Evolutionary conservation across 345 rosid genomes (phyloP), one percentile per base, ranked within the genome.

Genomic region (Salix koriyanagi): DNA sequence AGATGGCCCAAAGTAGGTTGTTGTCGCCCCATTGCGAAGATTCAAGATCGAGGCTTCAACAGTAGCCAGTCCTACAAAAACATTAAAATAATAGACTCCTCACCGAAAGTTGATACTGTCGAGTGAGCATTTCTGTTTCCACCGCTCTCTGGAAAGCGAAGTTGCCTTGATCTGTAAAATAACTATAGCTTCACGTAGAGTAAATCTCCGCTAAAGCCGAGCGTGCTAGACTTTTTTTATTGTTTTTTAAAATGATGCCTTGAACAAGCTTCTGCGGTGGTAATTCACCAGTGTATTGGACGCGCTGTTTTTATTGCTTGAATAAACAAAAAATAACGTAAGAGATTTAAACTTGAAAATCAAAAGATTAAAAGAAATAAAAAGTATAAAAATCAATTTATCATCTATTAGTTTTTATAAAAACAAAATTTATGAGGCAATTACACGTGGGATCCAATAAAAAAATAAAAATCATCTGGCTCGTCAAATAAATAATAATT

Each of bases 81-180:
- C 64, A 30, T 34, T 4, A 80, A 78, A 39, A 0, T 28, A 25
- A 46, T 32, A 50, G 21, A 3, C 44, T 5, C 7, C 54, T 77
- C 37, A 72, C 86, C 86, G 65, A 84, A 81, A 72, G 73, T 36
- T 2, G 2, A 54, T 70, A 61, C 62, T 75, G 71, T 84, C 82
- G 61, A 14, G 41, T 21, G 71, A 37, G 15, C 46, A 32, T 42
- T 48, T 26, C 41, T 69, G 70, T 73, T n/a, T n/a, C 65, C 67
- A 58, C 76, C 71, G 48, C 36, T 77, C 4, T 16, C 18, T 26
- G 65, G 83, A 77, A 70, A 74, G 73, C 72, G 74, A 74, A 25
- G 50, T 48, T 64, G 18, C 28, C 70, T 28, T 37, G 21, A 16
- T 39, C 19, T 54, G 39, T 67, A 7, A 67, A 65, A 65, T 1